A percentile compares a stretch with the other conserved stretches of the same genome.
Conservation (phyloP, 768 basidiomycete genomes). For the Termitomyces sp. region DNA sequence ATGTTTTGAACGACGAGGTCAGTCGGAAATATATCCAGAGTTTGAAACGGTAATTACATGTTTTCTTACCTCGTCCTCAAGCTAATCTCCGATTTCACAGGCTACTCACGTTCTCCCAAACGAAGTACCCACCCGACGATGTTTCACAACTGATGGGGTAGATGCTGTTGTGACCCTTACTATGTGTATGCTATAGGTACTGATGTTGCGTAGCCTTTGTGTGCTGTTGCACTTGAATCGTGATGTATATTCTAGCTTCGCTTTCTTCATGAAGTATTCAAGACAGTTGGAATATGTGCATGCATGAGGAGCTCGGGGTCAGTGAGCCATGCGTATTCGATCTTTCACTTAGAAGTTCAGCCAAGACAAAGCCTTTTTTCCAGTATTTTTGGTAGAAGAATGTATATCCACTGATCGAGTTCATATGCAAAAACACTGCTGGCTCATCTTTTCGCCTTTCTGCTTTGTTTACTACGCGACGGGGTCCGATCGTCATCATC, state of each 20-base stretch:
- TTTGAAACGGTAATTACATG: conserved; percentile 71
- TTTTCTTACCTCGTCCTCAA: neutral
- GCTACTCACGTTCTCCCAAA: conserved; percentile 91
- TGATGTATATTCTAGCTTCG: neutral
- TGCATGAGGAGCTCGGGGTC: neutral
- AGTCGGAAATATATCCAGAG: conserved; percentile 99
- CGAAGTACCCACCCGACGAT: conserved; percentile 92
- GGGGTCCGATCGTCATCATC: conserved; percentile 10
- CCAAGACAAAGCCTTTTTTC: neutral
- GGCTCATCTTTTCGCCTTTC: conserved; percentile 27
- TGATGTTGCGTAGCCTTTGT: neutral
- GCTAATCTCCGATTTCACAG: conserved; percentile 33
- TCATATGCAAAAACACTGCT: neutral
- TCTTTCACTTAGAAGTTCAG: neutral
- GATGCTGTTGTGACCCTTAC: neutral
- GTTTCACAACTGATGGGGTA: conserved; percentile 86
- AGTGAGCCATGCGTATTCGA: neutral
- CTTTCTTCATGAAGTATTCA: neutral
- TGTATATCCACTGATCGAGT: neutral
- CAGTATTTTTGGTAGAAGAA: neutral
- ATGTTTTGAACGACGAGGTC: conserved; percentile 98
- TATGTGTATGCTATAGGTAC: conserved; percentile 1
- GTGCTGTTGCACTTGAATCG: neutral
- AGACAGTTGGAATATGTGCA: neutral
- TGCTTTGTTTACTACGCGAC: conserved; percentile 30